phyloP scores from a whole-genome alignment of 768 basidiomycete species.

The Tulasnella sp. region DNA sequence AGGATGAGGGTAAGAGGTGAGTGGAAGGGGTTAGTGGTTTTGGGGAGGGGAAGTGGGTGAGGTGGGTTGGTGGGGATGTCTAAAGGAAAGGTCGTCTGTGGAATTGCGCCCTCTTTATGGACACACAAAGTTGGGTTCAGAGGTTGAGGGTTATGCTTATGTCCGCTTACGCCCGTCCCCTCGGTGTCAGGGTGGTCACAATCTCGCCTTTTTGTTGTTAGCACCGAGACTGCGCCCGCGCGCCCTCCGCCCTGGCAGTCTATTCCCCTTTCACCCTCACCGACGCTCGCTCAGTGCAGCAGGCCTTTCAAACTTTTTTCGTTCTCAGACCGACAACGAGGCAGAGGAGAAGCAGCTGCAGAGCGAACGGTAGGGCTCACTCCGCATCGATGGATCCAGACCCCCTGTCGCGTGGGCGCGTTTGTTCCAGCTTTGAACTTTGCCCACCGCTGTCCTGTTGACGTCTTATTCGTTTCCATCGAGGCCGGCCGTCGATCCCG shows the following conservation, averaged over 20 bases:
- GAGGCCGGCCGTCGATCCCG: neutral
- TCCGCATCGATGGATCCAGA: conserved; percentile 13
- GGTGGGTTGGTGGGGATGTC: conserved; percentile 10
- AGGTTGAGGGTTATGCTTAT: conserved; percentile 24
- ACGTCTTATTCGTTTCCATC: neutral
- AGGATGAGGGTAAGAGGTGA: neutral
- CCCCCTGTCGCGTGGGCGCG: conserved; percentile 4
- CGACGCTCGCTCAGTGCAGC: conserved; percentile 2
- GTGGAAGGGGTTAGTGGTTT: neutral
- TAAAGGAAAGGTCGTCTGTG: conserved; percentile 10
- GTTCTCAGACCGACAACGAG: neutral
- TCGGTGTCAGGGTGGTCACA: conserved; percentile 6
- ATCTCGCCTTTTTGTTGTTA: conserved; percentile 13
- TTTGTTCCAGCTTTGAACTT: neutral
- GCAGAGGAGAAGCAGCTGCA: conserved; percentile 11
- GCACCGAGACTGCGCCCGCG: conserved; percentile 10
- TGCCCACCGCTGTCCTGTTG: neutral
- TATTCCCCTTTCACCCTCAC: conserved; percentile 8
- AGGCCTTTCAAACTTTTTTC: neutral
- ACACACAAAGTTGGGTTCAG: conserved; percentile 5
- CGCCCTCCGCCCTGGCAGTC: conserved; percentile 15
- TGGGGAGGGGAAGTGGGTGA: neutral
- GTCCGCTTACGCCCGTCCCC: neutral
- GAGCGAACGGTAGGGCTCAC: neutral
- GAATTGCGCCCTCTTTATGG: conserved; percentile 22